Percentiles rank a stretch among this genome's conserved stretches.
phyloP scores from a whole-genome alignment of 1,139 yeast genomes.

The Meyerozyma sp. region DNA sequence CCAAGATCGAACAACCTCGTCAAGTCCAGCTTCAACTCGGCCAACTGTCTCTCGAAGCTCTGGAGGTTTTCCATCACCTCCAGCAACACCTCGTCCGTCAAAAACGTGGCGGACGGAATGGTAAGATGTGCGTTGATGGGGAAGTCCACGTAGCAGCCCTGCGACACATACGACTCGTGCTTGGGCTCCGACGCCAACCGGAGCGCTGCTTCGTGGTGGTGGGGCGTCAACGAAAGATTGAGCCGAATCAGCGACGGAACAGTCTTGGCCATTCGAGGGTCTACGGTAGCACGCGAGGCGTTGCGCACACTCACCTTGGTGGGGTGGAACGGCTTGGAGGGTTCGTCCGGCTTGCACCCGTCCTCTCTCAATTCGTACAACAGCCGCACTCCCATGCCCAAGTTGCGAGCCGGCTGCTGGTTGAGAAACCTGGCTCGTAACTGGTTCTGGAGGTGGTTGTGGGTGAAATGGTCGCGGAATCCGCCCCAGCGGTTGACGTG shows the following conservation, averaged over 20 bases:
- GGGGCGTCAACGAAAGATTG: constrained; percentile 27
- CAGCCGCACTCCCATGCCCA: constrained; percentile 1
- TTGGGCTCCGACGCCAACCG: constrained; percentile 29
- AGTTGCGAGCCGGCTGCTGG: not conserved
- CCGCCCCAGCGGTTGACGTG: not conserved
- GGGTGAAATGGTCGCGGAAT: not conserved
- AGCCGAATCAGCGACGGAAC: constrained; percentile 7
- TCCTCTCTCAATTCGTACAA: not conserved
- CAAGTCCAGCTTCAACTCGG: constrained; percentile 30
- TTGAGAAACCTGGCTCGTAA: not conserved
- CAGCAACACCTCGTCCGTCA: constrained; percentile 41
- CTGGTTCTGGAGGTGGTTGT: not conserved
- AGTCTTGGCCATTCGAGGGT: not conserved
- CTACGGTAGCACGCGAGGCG: not conserved
- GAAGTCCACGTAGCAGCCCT: constrained; percentile 53
- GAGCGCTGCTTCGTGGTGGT: constrained; percentile 32
- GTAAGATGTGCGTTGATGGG: constrained; percentile 31
- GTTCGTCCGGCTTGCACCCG: not conserved
- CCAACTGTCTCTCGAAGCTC: constrained; percentile 29
- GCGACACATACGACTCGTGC: constrained; percentile 7
- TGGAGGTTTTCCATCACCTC: constrained; percentile 33
- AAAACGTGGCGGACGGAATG: constrained; percentile 47
- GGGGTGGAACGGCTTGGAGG: not conserved
- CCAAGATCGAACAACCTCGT: constrained; percentile 41
- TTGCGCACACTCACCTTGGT: not conserved